Conservation (phyloP, 805 yeast genomes). For the Wickerhamomyces xylosicus region DNA sequence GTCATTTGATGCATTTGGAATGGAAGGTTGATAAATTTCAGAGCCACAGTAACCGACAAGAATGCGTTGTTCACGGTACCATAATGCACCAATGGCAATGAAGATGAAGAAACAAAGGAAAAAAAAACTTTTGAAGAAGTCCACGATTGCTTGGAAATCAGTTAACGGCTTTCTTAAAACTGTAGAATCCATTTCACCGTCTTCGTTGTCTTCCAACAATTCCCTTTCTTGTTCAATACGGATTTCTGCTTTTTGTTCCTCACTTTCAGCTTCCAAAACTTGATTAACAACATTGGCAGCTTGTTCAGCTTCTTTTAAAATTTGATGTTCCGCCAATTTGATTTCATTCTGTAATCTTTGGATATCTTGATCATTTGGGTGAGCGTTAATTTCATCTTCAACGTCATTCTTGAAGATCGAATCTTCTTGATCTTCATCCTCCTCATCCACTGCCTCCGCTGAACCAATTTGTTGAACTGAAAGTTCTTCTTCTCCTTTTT, state of each 20-base stretch:
- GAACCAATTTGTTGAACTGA: too few relatives aligned
- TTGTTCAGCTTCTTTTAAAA: constrained; percentile 20
- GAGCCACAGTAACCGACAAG: constrained; percentile 70
- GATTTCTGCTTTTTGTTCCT: constrained; percentile 2
- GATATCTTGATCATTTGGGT: constrained; percentile 7
- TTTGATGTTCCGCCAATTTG: constrained; percentile 13
- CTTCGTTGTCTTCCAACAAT: constrained; percentile 3
- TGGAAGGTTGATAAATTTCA: constrained; percentile 36
- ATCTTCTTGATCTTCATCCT: constrained; percentile 4
- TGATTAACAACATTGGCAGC: constrained; percentile 15
- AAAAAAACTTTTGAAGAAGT: constrained; percentile 16
- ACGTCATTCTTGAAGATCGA: constrained; percentile 3
- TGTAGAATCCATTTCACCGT: neutral
- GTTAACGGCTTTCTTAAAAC: neutral
- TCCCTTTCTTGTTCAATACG: constrained; percentile 7
- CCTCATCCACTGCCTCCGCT: too few relatives aligned
- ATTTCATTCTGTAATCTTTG: constrained; percentile 16
- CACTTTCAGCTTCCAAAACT: neutral
- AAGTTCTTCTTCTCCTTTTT: too few relatives aligned
- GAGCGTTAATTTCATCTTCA: neutral
- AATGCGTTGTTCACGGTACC: constrained; percentile 57
- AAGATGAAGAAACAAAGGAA: constrained; percentile 28
- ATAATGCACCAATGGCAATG: constrained; percentile 31
- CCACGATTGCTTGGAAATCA: constrained; percentile 4
- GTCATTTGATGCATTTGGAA: constrained; percentile 21